Percentiles rank a stretch among this genome's conserved stretches.
phyloP scores from a whole-genome alignment of 2,329 filamentous ascomycete genomes.

The Harringtonia lauricola region DNA sequence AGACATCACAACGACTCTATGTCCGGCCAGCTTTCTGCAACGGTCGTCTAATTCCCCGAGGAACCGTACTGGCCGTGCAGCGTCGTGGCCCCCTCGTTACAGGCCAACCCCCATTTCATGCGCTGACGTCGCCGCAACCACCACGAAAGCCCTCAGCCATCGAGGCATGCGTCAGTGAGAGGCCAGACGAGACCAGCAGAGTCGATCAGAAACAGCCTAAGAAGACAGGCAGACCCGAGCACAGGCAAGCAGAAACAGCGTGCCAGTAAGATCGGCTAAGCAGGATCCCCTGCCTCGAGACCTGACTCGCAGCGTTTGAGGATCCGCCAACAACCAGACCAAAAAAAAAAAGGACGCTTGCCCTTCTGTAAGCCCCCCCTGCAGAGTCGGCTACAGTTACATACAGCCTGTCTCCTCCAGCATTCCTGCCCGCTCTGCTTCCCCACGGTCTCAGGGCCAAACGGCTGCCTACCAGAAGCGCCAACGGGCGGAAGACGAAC shows the following conservation, averaged over 20 bases:
- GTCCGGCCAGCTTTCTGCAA: too few relatives aligned
- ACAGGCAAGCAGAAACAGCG: background rate
- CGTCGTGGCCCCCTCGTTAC: constrained; percentile 1
- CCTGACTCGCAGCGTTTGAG: constrained; percentile 6
- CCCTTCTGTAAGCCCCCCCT: too few relatives aligned
- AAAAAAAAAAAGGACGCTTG: too few relatives aligned
- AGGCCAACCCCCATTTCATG: constrained; percentile 7
- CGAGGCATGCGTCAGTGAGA: background rate
- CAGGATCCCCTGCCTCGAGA: background rate
- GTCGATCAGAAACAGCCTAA: too few relatives aligned
- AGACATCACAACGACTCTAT: too few relatives aligned
- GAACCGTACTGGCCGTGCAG: background rate
- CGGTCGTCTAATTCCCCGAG: background rate
- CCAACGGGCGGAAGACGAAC: constrained; percentile 2
- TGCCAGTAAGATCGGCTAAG: constrained; percentile 3
- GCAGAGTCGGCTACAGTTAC: too few relatives aligned
- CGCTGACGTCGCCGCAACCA: constrained; percentile 11
- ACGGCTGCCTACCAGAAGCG: constrained; percentile 6
- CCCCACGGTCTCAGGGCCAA: constrained; percentile 1
- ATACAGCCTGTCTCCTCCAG: background rate
- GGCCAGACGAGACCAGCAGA: too few relatives aligned
- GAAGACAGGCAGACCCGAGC: too few relatives aligned
- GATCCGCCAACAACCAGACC: background rate
- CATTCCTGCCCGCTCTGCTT: background rate
- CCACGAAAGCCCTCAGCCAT: background rate